Base-by-base conservation (phyloP, 192 early-diverging fungal species). In the Borealophlyctis nickersoniae region DNA sequence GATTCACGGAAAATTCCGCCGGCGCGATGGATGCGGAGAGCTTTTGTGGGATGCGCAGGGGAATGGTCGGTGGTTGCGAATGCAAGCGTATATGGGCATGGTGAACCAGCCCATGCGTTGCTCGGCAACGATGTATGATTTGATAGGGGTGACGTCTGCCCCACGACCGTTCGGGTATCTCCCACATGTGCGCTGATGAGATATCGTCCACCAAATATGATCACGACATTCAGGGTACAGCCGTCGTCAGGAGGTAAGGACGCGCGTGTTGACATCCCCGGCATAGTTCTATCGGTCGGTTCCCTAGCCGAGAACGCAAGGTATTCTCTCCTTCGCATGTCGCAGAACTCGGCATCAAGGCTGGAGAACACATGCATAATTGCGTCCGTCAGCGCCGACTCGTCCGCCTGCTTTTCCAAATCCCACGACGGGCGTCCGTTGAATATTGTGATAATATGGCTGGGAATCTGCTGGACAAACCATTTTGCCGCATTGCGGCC, bases 341-440 rank as follows among this genome's bases (percentile, higher is more conserved):
- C 52, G 39, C 67, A 69, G 56, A 69, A 69, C 33, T 52, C 56
- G 4, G n/a, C 28, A 32, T 69, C 67, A 9, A 69, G 58, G 4
- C 33, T 22, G 19, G 1, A 7, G 48, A 67, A 49, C 13, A 23
- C 16, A 16, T 51, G n/a, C 34, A 26, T 58, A 26, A 63, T 24
- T 22, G 14, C 16, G 22, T 62, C 52, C 52, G 22, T 9, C 2
- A 65, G 36, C n/a, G 4, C 22, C 1, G 24, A 54, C 48, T 32
- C 49, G 13, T 1, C 49, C n/a, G 30, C 26, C 26, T 23, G 45
- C 30, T 57, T 26, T n/a, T 19, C n/a, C 19, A 58, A 3, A 22
- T 49, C 14, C 65, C 65, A 66, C 23, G 19, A 11, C 19, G 27
- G 19, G 9, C 16, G 56, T 4, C 4, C 14, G n/a, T 50, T 32